Evolutionary conservation across 495 filamentous ascomycete species (phyloP), one percentile per base, ranked within the genome.

Genomic region (Penicillium nucicola): DNA sequence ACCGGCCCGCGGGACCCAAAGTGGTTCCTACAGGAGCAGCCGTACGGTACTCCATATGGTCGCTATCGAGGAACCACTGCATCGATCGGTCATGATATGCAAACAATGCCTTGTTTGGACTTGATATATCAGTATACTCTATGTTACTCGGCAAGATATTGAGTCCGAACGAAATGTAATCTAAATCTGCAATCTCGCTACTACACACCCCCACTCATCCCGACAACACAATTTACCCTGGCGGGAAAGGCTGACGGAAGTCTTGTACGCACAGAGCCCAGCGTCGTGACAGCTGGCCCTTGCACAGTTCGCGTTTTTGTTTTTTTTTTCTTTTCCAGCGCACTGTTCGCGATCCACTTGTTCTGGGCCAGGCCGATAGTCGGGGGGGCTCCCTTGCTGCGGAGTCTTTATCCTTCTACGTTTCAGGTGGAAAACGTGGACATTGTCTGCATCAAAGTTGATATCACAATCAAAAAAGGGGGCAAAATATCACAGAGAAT

Each of bases 221-320:
- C 36, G 34, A 37, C 30, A n/a, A 30, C 37, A 47, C 50, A 34
- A 52, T 51, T 44, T 25, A 23, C 53, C 40, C 50, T 52, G 18
- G 38, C 42, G 54, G 46, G 25, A 56, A 28, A 28, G 47, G 37
- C 43, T 53, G 52, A 18, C 11, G 31, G 39, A 57, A 56, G 57
- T 36, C 28, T 45, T 25, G n/a, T 34, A 15, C 45, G 36, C 57
- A 38, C 50, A 43, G 52, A 41, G 45, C 50, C 33, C 37, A 40
- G 56, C 60, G 57, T 63, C 56, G 42, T 57, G 60, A 60, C 56
- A 62, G 53, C 19, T 55, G 60, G 53, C 32, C 55, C 56, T 56
- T 62, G 56, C 59, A 35, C 40, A 28, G 28, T 11, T 32, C 20
- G 39, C 40, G 30, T 28, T 50, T 11, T 47, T 11, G 32, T 2